Percentiles rank a stretch among this genome's conserved stretches.
Evolutionary conservation across 106 monocot genomes (phyloP).

Genomic region (Chionographis japonica): DNA sequence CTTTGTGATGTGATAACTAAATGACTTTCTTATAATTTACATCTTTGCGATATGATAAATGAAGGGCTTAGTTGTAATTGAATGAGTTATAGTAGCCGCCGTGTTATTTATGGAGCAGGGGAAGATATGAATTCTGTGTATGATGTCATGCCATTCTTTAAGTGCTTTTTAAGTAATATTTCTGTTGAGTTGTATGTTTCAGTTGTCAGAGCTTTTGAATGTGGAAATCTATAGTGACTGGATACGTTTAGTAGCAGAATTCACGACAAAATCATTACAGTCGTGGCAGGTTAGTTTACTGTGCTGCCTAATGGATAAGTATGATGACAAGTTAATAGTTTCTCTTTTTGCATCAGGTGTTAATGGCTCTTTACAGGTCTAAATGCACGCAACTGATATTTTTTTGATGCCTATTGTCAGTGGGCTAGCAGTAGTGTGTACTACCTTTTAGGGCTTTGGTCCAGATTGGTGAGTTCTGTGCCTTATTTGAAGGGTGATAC

Average conservation of each 20-base stretch:
- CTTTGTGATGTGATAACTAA: no score
- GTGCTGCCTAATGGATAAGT: not conserved
- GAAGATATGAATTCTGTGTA: not conserved
- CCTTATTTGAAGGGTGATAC: slow-evolving; percentile 93
- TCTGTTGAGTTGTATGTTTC: slow-evolving; percentile 11
- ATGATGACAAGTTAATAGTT: not conserved
- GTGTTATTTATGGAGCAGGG: not conserved
- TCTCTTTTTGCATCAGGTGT: not conserved
- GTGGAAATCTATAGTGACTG: slow-evolving; percentile 90
- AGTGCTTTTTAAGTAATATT: not conserved
- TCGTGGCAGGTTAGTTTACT: slow-evolving; percentile 89
- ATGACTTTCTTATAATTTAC: no score
- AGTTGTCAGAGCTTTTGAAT: slow-evolving; percentile 88
- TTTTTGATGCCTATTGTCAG: slow-evolving; percentile 36
- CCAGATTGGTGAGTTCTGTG: slow-evolving; percentile 92
- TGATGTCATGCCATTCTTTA: not conserved
- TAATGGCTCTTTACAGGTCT: not conserved
- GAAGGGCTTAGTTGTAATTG: not conserved
- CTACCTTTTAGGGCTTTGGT: slow-evolving; percentile 95
- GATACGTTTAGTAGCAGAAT: slow-evolving; percentile 86
- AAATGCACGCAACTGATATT: not conserved
- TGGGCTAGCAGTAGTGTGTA: slow-evolving; percentile 98
- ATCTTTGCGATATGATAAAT: no score
- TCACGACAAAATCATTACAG: slow-evolving; percentile 84
- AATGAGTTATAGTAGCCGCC: not conserved